A percentile compares a stretch with the other conserved stretches of the same genome.
phyloP scores from a whole-genome alignment of 2,329 filamentous ascomycete species.

The Scedosporium dehoogii region DNA sequence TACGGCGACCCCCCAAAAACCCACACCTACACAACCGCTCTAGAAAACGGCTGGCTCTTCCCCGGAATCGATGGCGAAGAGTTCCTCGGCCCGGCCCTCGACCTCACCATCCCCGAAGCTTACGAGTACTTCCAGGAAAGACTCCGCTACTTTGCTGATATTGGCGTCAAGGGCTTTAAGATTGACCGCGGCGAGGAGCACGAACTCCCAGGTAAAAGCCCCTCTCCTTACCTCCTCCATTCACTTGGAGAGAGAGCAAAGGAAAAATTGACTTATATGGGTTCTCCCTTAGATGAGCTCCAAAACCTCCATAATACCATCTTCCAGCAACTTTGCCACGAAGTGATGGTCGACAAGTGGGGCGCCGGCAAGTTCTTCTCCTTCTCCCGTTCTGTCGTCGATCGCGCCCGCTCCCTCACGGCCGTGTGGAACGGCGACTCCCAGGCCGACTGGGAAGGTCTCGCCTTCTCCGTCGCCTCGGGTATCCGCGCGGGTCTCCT shows the following conservation, averaged over 20 bases:
- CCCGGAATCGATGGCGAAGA: background rate
- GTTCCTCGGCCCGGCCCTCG: background rate
- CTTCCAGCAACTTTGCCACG: background rate
- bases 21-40: too few species aligned
- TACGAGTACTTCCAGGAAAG: background rate
- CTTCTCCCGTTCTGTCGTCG: background rate
- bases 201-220: background rate
- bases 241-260: background rate
- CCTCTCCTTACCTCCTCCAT: background rate
- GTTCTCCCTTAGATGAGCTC: background rate
- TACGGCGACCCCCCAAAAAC: too few species aligned
- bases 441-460: background rate
- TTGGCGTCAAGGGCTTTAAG: conserved; percentile 1
- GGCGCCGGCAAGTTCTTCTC: background rate
- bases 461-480: background rate
- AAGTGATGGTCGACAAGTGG: background rate
- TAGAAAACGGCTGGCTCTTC: background rate
- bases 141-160: background rate
- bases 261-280: background rate
- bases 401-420: background rate
- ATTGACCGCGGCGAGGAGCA: background rate
- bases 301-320: background rate
- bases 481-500: background rate
- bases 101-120: background rate
- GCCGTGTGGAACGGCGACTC: background rate